Evolutionary conservation across 441 rosid genomes (phyloP).

Genomic region (Viola pubescens): DNA sequence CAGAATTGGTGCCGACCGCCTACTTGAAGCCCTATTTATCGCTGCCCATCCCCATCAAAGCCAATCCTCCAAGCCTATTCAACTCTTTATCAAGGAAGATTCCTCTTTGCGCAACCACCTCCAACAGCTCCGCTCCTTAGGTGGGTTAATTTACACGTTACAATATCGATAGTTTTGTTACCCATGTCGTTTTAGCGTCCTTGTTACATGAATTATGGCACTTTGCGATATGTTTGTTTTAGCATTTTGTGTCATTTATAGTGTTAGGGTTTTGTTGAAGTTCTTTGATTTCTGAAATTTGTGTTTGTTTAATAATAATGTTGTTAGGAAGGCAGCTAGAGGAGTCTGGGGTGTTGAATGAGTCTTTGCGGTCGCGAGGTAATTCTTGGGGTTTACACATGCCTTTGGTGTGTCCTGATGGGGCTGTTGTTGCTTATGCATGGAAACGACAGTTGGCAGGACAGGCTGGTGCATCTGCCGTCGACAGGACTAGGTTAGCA

Average conservation of each 20-base stretch:
- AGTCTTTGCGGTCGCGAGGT: conserved; percentile 65
- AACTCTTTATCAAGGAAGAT: conserved; percentile 62
- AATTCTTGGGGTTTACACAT: conserved; percentile 91
- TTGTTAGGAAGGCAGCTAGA: conserved; percentile 72
- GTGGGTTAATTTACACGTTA: conserved; percentile 22
- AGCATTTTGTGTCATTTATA: background rate
- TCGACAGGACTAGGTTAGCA: conserved; percentile 91
- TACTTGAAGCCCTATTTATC: conserved; percentile 76
- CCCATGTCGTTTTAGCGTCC: no score
- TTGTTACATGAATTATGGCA: no score
- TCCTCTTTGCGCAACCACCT: conserved; percentile 82
- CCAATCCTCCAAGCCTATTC: conserved; percentile 47
- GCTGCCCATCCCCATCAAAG: conserved; percentile 47
- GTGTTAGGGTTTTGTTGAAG: background rate
- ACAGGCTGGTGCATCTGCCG: conserved; percentile 98
- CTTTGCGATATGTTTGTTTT: background rate
- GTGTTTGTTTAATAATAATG: conserved; percentile 10
- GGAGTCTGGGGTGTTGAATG: conserved; percentile 81
- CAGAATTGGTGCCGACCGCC: conserved; percentile 83
- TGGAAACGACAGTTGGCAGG: conserved; percentile 98
- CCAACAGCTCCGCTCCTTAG: conserved; percentile 68
- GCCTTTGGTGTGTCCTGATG: conserved; percentile 96
- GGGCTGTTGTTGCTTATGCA: conserved; percentile 92
- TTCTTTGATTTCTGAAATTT: background rate
- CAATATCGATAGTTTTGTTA: no score